Evolutionary conservation across 2,329 filamentous ascomycete genomes (phyloP).

Genomic region (Sporothrix phasma): DNA sequence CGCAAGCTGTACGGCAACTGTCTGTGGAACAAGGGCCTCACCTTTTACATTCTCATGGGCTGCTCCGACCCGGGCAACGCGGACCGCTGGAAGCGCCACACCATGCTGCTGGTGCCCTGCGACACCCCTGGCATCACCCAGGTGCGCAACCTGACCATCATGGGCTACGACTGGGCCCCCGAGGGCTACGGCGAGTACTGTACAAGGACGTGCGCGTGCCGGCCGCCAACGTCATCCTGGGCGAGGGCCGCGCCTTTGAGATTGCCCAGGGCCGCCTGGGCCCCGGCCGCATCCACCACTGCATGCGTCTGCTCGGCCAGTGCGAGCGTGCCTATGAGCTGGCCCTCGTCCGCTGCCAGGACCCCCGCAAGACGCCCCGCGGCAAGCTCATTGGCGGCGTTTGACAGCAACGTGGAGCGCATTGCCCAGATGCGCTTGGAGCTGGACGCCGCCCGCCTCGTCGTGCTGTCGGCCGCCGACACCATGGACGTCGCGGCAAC

Average conservation of each 20-base stretch:
- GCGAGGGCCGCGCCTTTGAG: constrained; percentile 89
- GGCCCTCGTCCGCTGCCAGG: constrained; percentile 89
- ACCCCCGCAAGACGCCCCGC: constrained; percentile 81
- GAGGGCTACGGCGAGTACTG: constrained; percentile 88
- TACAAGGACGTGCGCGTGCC: constrained; percentile 89
- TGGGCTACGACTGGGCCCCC: constrained; percentile 92
- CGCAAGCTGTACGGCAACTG: constrained; percentile 99
- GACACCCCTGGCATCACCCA: constrained; percentile 78
- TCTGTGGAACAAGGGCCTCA: constrained; percentile 82
- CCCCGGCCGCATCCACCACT: constrained; percentile 93
- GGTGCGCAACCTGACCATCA: constrained; percentile 85
- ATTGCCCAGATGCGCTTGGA: constrained; percentile 86
- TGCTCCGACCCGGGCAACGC: constrained; percentile 71
- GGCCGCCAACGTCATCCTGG: constrained; percentile 71
- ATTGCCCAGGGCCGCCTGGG: constrained; percentile 96
- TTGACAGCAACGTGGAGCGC: constrained; percentile 92
- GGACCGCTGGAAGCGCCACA: constrained; percentile 80
- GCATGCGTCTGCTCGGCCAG: constrained; percentile 88
- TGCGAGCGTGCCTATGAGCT: constrained; percentile 86
- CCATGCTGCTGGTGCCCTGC: constrained; percentile 78
- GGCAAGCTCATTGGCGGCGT: constrained; percentile 75
- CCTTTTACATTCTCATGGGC: constrained; percentile 93
- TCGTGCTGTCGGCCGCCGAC: constrained; percentile 88
- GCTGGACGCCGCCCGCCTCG: constrained; percentile 79
- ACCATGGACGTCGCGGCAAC: constrained; percentile 84